Evolutionary conservation across 331 rosid genomes (phyloP), one percentile per base, ranked within the genome.

Genomic region (Arachis monticola): DNA sequence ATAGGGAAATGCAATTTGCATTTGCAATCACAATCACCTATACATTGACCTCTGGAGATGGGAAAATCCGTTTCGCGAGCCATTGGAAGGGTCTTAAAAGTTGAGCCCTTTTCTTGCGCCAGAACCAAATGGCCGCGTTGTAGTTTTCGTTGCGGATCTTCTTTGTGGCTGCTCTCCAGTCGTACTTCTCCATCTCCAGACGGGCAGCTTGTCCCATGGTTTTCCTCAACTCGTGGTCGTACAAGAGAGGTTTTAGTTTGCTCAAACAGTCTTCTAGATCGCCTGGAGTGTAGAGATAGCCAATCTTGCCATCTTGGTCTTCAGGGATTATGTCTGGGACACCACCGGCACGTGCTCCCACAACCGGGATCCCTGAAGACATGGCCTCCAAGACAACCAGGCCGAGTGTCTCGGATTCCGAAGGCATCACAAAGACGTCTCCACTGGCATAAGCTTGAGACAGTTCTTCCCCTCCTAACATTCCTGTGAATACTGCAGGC

Each of bases 291-390:
- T 84, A 95, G 22, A 92, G 97, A 85, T 82, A 88, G 42, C 99
- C 87, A 0, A 87, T 92, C 85, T 83, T 90, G 17, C 99, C 98
- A 7, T 95, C 96, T 80, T 85, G 92, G 10, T 95, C 99, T 0
- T 81, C 79, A 3, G 98, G 97, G 66, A 95, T 92, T 72, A 95
- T 95, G n/a, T 95, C 99, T 0, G 97, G 99, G 72, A 95, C 79
- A 58, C 99, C 99, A 13, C 99, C 99, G 0, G 99, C 98, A 4
- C 98, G 96, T 48, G 89, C 99, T 27, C 87, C 99, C n/a, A 95
- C 97, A 46, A 95, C 99, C 0, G 99, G 97, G 53, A 95, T 80
- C 32, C 99, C 99, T 1, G 99, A 95, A 72, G 99, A 90, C 97
- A 95, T 90, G 30, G 99, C 93, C 81, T 95, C 99, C 81, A 95